Evolutionary conservation across 2,329 filamentous ascomycete genomes (phyloP), one percentile per base, ranked within the genome.

Genomic region (Hymenoscyphus fructigenus): DNA sequence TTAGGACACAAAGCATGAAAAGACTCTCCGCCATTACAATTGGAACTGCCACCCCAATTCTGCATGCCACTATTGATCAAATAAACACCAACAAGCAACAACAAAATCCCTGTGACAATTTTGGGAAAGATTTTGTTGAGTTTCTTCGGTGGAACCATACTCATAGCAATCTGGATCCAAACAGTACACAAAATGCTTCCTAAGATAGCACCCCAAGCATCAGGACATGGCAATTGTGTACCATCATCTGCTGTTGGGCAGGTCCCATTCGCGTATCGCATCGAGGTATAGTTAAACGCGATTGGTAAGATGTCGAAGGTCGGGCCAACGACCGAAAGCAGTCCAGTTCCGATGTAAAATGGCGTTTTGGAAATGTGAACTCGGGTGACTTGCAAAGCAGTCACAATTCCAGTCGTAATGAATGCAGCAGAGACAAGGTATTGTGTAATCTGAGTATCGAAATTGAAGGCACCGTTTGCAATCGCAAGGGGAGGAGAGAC

Each of bases 371-470:
- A 83, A 65, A 91, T 83, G 68, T 88, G 87, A 65, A 90, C 84
- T 5, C 86, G 82, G 1, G 85, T 87, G 69, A 91, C 90, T 72
- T 91, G 88, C 29, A 91, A 78, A 0, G 84, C 79, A 5, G 86
- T 89, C 2, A 90, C 79, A 57, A 91, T 80, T 9, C 88, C 88
- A 47, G 85, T 89, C 26, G 87, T 85, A 65, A 91, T 90, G 62
- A 91, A 80, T 0, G 87, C 86, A 0, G 88, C 88, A 17, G 87
- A 90, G 5, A 91, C 88, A 1, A 91, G 82, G 70, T 91, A 91
- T 70, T 87, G 82, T 38, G 86, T 84, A 5, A 82, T 76, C 4
- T 81, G 81, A 0, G 78, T 71, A 12, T 78, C 78, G 32, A 91
- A 79, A 67, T 89, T 85, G 63, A 87, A 88, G 26, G 85, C 83